Percentiles rank a stretch among this genome's conserved stretches.
phyloP scores from a whole-genome alignment of 805 yeast species.

The Blastobotrys peoriensis region DNA sequence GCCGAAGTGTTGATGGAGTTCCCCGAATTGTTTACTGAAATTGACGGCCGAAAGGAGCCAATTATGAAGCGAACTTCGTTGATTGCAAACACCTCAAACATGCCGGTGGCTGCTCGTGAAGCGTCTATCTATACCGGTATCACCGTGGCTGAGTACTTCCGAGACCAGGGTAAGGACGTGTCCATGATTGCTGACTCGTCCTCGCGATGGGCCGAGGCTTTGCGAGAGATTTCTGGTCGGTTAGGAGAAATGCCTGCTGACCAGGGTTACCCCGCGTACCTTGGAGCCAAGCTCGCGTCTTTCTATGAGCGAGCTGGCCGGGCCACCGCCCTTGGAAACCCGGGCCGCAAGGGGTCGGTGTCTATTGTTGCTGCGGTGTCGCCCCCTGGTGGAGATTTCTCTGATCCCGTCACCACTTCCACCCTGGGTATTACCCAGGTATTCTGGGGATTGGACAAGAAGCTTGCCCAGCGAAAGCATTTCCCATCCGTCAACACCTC shows the following conservation, averaged over 20 bases:
- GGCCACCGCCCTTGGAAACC: conserved; percentile 91
- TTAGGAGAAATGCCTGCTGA: conserved; percentile 99
- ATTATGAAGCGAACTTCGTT: conserved; percentile 99
- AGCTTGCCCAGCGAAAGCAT: conserved; percentile 98
- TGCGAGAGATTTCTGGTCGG: conserved; percentile 99
- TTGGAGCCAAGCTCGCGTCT: conserved; percentile 98
- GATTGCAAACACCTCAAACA: conserved; percentile 97
- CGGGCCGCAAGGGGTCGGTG: conserved; percentile 94
- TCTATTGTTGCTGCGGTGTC: conserved; percentile 99
- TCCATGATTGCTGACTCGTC: conserved; percentile 99
- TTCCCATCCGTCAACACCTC: conserved; percentile 98
- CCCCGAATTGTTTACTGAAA: conserved; percentile 93
- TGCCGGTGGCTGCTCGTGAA: conserved; percentile 99
- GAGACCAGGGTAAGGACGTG: conserved; percentile 99
- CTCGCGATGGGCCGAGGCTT: conserved; percentile 99
- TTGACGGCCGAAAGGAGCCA: conserved; percentile 91
- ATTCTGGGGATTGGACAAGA: conserved; percentile 99
- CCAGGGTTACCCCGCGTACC: conserved; percentile 99
- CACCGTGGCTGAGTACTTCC: conserved; percentile 96
- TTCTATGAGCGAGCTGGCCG: conserved; percentile 99
- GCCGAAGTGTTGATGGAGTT: conserved; percentile 99
- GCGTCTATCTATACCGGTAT: conserved; percentile 99
- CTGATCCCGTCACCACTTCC: conserved; percentile 98
- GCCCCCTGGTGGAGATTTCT: conserved; percentile 99
- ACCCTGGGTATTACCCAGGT: conserved; percentile 99